Evolutionary conservation across 352 stramenopile genomes (phyloP).

Genomic region (Phytopythium aichiense): DNA sequence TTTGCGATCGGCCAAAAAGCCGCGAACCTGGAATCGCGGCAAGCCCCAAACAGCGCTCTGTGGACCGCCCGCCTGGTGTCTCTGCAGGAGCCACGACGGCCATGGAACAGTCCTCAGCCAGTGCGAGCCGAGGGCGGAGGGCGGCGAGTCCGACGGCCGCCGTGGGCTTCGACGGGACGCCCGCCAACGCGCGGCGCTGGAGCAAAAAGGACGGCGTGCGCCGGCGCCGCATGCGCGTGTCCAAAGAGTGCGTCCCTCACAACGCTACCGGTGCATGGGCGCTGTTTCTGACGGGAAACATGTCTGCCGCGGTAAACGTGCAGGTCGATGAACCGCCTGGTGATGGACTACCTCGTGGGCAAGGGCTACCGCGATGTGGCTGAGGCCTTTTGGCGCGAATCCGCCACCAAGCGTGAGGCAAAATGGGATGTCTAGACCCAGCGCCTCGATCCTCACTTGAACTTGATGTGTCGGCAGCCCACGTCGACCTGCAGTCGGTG

Average conservation of each 20-base stretch:
- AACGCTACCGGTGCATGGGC: neutral
- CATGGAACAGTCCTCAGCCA: neutral
- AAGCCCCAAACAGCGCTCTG: neutral
- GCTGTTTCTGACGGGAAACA: neutral
- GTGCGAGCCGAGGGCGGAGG: neutral
- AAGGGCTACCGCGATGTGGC: constrained; percentile 76
- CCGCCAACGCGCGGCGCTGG: constrained; percentile 16
- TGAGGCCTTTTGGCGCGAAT: constrained; percentile 71
- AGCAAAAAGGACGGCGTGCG: constrained; percentile 23
- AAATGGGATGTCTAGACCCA: neutral
- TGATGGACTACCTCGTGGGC: constrained; percentile 82
- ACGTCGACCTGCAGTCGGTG: constrained; percentile 70
- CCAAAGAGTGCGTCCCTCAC: constrained; percentile 51
- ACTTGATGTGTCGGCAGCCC: constrained; percentile 24
- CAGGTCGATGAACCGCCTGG: constrained; percentile 73
- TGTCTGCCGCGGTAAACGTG: neutral
- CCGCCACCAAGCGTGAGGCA: constrained; percentile 60
- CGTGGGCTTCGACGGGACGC: neutral
- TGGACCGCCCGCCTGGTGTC: too few relatives aligned
- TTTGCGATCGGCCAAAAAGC: neutral
- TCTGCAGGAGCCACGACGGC: too few relatives aligned
- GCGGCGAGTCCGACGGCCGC: neutral
- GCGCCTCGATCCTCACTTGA: neutral
- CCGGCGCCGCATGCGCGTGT: constrained; percentile 52
- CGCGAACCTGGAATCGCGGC: neutral